Conservation (phyloP, 2,329 filamentous ascomycete species). For the Pseudocercospora ulei region DNA sequence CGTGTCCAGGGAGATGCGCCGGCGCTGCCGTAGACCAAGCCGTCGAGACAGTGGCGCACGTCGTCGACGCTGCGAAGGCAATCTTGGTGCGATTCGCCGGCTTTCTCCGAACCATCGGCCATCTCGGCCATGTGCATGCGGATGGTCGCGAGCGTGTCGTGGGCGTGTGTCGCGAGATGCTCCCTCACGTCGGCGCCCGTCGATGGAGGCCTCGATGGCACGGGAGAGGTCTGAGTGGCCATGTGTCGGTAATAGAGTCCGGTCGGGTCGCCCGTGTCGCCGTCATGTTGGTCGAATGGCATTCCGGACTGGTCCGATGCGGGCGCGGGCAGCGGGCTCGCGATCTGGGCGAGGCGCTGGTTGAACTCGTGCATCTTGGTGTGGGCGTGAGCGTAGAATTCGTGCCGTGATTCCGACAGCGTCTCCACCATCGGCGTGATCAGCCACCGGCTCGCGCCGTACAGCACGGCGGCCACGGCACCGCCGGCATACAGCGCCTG, state of each 20-base stretch:
- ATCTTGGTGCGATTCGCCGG: constrained; percentile 45
- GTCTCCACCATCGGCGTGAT: constrained; percentile 52
- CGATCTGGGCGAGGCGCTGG: constrained; percentile 40
- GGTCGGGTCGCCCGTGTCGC: constrained; percentile 52
- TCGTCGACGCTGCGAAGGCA: constrained; percentile 45
- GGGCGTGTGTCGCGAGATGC: constrained; percentile 27
- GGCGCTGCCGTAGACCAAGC: constrained; percentile 42
- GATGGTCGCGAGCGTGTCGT: constrained; percentile 40
- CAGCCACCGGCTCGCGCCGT: constrained; percentile 61
- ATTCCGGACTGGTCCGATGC: constrained; percentile 30
- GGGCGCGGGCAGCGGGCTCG: constrained; percentile 25
- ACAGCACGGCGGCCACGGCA: constrained; percentile 50
- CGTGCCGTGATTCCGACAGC: constrained; percentile 49
- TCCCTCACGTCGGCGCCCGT: constrained; percentile 20
- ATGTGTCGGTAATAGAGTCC: constrained; percentile 75
- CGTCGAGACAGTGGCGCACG: constrained; percentile 57
- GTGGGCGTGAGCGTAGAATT: constrained; percentile 46
- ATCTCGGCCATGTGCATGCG: constrained; percentile 45
- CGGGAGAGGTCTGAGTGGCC: constrained; percentile 62
- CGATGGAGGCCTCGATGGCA: constrained; percentile 37
- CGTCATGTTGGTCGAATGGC: constrained; percentile 42
- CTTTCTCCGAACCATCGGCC: constrained; percentile 43
- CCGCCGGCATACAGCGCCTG: constrained; percentile 50
- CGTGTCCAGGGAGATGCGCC: constrained; percentile 20
- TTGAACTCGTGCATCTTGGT: constrained; percentile 49